Base-by-base conservation (phyloP, 192 early-diverging fungal genomes). In the Backusella tarrabulga region DNA sequence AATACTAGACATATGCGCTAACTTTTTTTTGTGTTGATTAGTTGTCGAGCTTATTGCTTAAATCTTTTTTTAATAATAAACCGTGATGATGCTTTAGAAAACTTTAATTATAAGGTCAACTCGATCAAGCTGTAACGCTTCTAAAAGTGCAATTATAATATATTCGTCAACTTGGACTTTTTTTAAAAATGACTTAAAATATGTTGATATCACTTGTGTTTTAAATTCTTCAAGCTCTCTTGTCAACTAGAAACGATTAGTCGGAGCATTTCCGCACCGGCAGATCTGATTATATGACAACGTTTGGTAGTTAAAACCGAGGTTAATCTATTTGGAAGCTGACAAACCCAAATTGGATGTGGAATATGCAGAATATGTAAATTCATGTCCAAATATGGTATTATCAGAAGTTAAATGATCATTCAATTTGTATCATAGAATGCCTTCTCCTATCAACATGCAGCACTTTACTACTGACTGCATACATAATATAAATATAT, bases 41-140 rank as follows among this genome's bases (percentile, higher is more conserved):
- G 80, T 84, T 77, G 88, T 89, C 74, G 84, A 89, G 77, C 85
- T 89, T 72, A 80, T 89, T 83, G 87, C 88, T 79, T 89, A 88
- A 86, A 79, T 76, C 23, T 66, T 72, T 50, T 34, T 72, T 26
- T 44, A 23, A 46, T 46, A 50, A 72, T 72, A 50, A 72, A 72
- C 40, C 71, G 26, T 46, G 21, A 29, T 29, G 21, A 29, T 29
- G 21, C 56, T 63, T 26, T 63, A 63, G 56, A 63, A 12, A 23
- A 23, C 8, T 23, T 26, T 23, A 23, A 19, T 60, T 23, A 8
- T 56, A 23, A 23, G 2, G 0, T 56, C 9, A 6, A 6, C 0
- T 56, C 21, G 15, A 44, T 44, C 12, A 44, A 17, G 42, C 4
- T 44, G 15, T 4, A 44, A 17, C 15, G 42, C 42, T 17, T 44